Conservation (phyloP, 2,329 filamentous ascomycete species). For the Dothiorella sarmentorum region DNA sequence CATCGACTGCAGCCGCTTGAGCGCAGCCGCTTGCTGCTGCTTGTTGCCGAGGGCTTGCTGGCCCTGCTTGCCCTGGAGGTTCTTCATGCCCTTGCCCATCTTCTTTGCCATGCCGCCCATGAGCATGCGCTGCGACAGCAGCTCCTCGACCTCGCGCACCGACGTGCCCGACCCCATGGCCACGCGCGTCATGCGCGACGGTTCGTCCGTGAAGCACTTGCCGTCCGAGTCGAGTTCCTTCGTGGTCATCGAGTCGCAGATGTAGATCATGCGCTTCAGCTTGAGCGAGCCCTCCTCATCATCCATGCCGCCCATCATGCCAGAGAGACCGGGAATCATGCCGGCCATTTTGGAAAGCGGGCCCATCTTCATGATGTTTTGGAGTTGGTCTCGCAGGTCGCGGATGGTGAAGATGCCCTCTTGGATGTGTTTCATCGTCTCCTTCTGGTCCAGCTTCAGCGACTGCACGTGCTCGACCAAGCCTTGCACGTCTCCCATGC, state of each 20-base stretch:
- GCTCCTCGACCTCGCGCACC: slow-evolving; percentile 89
- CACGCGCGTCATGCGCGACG: slow-evolving; percentile 86
- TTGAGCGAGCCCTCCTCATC: slow-evolving; percentile 94
- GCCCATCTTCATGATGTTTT: slow-evolving; percentile 99
- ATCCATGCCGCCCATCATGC: slow-evolving; percentile 93
- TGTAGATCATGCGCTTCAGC: slow-evolving; percentile 97
- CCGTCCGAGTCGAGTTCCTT: slow-evolving; percentile 95
- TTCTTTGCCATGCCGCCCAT: slow-evolving; percentile 99
- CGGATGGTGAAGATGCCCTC: slow-evolving; percentile 95
- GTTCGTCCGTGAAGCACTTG: slow-evolving; percentile 89
- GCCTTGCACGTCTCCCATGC: slow-evolving; percentile 96
- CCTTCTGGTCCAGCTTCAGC: slow-evolving; percentile 93
- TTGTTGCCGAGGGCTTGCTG: slow-evolving; percentile 86
- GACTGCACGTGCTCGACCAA: slow-evolving; percentile 95
- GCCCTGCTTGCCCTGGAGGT: slow-evolving; percentile 90
- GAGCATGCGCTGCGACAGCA: slow-evolving; percentile 97
- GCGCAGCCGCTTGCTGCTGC: slow-evolving; percentile 94
- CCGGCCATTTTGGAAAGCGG: slow-evolving; percentile 95
- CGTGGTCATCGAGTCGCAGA: slow-evolving; percentile 96
- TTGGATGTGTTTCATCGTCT: slow-evolving; percentile 98
- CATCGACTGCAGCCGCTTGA: slow-evolving; percentile 91
- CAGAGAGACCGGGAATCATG: slow-evolving; percentile 95
- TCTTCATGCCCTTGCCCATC: slow-evolving; percentile 96
- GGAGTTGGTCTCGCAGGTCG: slow-evolving; percentile 89
- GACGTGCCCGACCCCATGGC: slow-evolving; percentile 86